phyloP scores from a whole-genome alignment of 2,329 filamentous ascomycete genomes.

The Colletotrichum acutatum region DNA sequence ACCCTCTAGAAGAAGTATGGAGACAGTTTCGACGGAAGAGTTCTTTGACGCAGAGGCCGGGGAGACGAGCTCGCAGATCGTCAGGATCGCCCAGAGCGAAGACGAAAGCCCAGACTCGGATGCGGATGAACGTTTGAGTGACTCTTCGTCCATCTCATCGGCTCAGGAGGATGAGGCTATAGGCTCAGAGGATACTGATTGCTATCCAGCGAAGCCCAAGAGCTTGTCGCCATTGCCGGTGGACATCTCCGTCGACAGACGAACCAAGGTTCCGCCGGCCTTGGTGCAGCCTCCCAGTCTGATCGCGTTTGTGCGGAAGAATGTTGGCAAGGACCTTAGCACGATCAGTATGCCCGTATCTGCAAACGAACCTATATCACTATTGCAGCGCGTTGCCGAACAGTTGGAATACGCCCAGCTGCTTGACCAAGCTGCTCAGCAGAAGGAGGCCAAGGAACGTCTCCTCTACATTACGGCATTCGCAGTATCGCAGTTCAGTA shows the following conservation, averaged over 20 bases:
- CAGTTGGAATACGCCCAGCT: slow-evolving; percentile 91
- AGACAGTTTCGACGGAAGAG: slow-evolving; percentile 84
- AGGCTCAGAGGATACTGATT: slow-evolving; percentile 65
- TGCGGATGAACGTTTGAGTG: slow-evolving; percentile 63
- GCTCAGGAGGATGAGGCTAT: slow-evolving; percentile 67
- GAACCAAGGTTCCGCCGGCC: slow-evolving; percentile 77
- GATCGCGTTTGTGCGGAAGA: slow-evolving; percentile 94
- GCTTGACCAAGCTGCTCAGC: slow-evolving; percentile 78
- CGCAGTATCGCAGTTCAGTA: slow-evolving; percentile 87
- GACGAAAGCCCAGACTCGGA: slow-evolving; percentile 71
- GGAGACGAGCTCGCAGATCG: slow-evolving; percentile 71
- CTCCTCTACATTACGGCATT: slow-evolving; percentile 90
- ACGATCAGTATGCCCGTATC: slow-evolving; percentile 98
- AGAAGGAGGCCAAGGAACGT: slow-evolving; percentile 72
- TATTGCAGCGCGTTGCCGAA: slow-evolving; percentile 90
- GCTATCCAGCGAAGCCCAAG: slow-evolving; percentile 83
- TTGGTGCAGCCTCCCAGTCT: slow-evolving; percentile 87
- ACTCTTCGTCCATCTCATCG: slow-evolving; percentile 69
- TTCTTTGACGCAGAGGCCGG: slow-evolving; percentile 92
- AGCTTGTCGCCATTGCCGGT: slow-evolving; percentile 82
- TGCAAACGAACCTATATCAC: slow-evolving; percentile 90
- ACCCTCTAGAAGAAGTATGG: slow-evolving; percentile 72
- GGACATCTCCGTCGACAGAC: slow-evolving; percentile 70
- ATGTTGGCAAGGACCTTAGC: slow-evolving; percentile 96
- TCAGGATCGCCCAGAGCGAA: slow-evolving; percentile 79